Evolutionary conservation across 495 filamentous ascomycete species (phyloP).

Genomic region (Cudoniella acicularis): DNA sequence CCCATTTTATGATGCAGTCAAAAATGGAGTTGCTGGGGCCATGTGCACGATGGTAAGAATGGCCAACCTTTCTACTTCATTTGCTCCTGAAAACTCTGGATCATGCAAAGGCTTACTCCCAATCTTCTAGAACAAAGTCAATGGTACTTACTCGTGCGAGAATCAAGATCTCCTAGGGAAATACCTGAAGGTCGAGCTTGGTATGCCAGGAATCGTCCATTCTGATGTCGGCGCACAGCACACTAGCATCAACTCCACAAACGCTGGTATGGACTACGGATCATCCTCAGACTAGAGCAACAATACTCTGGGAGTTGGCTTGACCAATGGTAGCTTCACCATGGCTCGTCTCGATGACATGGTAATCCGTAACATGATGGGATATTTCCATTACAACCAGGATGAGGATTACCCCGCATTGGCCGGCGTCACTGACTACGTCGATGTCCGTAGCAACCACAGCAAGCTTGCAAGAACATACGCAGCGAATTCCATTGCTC

Average conservation of each 20-base stretch:
- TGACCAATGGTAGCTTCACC: constrained; percentile 86
- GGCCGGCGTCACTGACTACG: constrained; percentile 70
- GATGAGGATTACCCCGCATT: constrained; percentile 44
- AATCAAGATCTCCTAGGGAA: constrained; percentile 57
- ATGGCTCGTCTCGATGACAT: constrained; percentile 88
- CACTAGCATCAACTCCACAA: constrained; percentile 66
- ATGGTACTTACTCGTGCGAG: constrained; percentile 39
- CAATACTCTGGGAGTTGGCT: neutral
- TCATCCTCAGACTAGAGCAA: constrained; percentile 68
- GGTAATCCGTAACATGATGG: constrained; percentile 84
- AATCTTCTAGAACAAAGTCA: neutral
- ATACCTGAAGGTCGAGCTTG: constrained; percentile 61
- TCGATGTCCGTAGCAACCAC: constrained; percentile 77
- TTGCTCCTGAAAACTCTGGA: too few relatives aligned
- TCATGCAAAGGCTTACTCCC: too few relatives aligned
- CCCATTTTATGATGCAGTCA: neutral
- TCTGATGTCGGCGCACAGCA: constrained; percentile 81
- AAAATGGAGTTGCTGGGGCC: neutral
- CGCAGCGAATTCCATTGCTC: constrained; percentile 63
- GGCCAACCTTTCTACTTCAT: too few relatives aligned
- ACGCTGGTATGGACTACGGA: constrained; percentile 85
- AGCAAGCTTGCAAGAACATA: constrained; percentile 60
- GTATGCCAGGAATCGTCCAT: constrained; percentile 67
- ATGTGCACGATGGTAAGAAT: neutral
- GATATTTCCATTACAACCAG: constrained; percentile 78